Percentiles rank a stretch among this genome's conserved stretches.
phyloP scores from a whole-genome alignment of 2,329 filamentous ascomycete genomes.

The Sarocladium strictum region DNA sequence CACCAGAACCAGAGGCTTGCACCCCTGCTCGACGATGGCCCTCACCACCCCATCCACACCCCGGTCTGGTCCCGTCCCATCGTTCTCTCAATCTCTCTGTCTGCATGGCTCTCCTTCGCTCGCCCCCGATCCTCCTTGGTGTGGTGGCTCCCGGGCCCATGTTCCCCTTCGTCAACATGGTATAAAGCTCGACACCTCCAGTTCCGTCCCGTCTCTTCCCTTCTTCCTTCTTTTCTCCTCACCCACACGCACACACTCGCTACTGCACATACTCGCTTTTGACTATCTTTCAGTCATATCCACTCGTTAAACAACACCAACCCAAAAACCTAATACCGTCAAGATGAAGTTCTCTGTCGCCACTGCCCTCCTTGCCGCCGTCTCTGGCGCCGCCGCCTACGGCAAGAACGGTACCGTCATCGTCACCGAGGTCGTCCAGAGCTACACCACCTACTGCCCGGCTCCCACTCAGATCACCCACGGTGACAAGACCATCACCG shows the following conservation, averaged over 20 bases:
- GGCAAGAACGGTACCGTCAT: constrained; percentile 41
- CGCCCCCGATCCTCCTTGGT: constrained; percentile 12
- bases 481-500: constrained; percentile 61
- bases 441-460: constrained; percentile 69
- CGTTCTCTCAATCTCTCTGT: neutral
- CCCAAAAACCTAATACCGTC: constrained; percentile 41
- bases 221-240: constrained; percentile 26
- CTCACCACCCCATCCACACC: no score
- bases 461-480: constrained; percentile 57
- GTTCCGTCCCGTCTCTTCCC: constrained; percentile 21
- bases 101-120: constrained; percentile 15
- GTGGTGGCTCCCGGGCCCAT: constrained; percentile 11
- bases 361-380: constrained; percentile 45
- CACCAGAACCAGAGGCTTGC: neutral
- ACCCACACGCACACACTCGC: constrained; percentile 44
- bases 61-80: neutral
- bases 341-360: constrained; percentile 61
- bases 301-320: constrained; percentile 44
- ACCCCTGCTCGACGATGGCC: neutral
- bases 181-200: constrained; percentile 46
- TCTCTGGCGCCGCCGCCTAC: constrained; percentile 41
- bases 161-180: constrained; percentile 16
- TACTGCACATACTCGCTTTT: constrained; percentile 29
- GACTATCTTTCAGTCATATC: constrained; percentile 53
- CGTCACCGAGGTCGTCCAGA: constrained; percentile 61